These are phyloP conservation scores for Alloascoidea hylecoeti DNA, from an alignment of 805 yeast genomes.

Conservation along the genomic window DNA sequence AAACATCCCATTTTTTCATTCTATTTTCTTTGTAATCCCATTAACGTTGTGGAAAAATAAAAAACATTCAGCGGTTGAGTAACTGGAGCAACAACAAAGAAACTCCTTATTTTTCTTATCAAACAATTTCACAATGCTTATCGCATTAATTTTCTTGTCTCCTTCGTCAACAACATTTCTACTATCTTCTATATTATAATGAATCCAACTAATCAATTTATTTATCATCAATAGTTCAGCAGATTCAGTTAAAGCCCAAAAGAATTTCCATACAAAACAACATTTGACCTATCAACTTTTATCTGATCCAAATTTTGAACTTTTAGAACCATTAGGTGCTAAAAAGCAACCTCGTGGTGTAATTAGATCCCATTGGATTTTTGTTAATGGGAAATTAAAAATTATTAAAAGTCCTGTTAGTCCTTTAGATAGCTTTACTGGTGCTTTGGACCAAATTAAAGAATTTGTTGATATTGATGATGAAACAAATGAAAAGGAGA, in stretches of 20 bases:
- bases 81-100: too few relatives aligned
- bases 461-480: background rate
- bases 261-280: conserved; percentile 60
- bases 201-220: too few relatives aligned
- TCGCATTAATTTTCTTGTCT: too few relatives aligned
- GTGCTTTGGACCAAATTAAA: conserved; percentile 12
- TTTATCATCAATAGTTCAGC: conserved; percentile 33
- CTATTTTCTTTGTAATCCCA: too few relatives aligned
- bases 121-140: too few relatives aligned
- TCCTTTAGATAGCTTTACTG: conserved; percentile 18
- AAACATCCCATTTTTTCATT: too few relatives aligned
- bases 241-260: conserved; percentile 70
- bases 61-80: too few relatives aligned
- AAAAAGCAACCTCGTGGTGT: conserved; percentile 67
- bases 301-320: conserved; percentile 57
- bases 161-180: too few relatives aligned
- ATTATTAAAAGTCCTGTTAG: conserved; percentile 37
- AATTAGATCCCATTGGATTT: conserved; percentile 85
- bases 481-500: background rate
- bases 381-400: conserved; percentile 59
- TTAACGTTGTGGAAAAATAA: too few relatives aligned
- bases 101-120: too few relatives aligned
- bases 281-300: conserved; percentile 59
- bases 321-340: conserved; percentile 71
- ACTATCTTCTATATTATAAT: too few relatives aligned